Evolutionary conservation across 2,329 filamentous ascomycete genomes (phyloP).

Genomic region (Trichoderma sp.): DNA sequence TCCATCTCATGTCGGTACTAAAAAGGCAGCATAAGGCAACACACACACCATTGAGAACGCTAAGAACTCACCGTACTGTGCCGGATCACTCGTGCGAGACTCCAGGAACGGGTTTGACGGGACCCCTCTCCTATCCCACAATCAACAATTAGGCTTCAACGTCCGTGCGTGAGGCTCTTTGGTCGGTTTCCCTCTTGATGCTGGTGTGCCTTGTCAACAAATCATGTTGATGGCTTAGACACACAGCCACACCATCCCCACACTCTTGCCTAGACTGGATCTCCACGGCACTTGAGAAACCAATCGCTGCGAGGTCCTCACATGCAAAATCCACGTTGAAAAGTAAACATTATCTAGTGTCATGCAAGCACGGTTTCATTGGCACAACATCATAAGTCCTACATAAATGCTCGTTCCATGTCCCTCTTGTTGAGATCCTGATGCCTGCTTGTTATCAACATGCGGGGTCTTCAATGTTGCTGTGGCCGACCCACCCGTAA

Average conservation of each 20-base stretch:
- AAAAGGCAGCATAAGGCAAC: not conserved
- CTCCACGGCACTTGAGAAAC: not conserved
- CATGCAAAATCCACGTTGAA: not conserved
- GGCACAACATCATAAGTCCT: not conserved
- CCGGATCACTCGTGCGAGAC: not conserved
- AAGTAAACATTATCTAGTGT: not conserved
- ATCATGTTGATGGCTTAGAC: not conserved
- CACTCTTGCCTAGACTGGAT: not conserved
- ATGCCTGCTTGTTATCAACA: not conserved
- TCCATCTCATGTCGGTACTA: not conserved
- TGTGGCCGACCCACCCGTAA: not conserved
- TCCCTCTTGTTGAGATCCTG: not conserved
- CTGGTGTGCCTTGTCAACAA: not conserved
- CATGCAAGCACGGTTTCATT: not conserved
- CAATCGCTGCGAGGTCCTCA: not conserved
- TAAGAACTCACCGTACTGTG: not conserved
- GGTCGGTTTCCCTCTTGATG: not conserved
- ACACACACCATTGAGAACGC: not conserved
- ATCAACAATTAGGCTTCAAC: not conserved
- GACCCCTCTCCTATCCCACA: not conserved
- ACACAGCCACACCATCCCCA: constrained; percentile 17
- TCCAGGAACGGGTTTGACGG: not conserved
- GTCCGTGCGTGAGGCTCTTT: constrained; percentile 8
- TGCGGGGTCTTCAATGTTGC: not conserved
- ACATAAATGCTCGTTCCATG: not conserved